These are phyloP conservation scores for Globisporangium sylvaticum DNA, from an alignment of 352 stramenopile species.

Conservation along the genomic window DNA sequence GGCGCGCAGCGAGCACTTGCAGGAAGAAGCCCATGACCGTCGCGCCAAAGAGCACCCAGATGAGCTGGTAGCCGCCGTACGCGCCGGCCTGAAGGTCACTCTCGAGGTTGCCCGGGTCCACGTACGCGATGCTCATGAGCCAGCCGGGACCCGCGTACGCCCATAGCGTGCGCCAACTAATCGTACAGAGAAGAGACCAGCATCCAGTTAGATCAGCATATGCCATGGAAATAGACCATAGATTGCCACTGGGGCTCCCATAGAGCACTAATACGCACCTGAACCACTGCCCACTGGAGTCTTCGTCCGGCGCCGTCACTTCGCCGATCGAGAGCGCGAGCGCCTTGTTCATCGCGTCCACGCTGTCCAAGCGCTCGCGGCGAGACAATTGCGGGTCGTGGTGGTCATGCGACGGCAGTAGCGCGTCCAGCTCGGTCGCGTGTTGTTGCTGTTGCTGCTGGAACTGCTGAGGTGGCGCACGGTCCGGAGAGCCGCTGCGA, in stretches of 20 bases:
- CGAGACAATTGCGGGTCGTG: neutral
- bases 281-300: conserved; percentile 24
- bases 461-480: neutral
- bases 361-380: conserved; percentile 16
- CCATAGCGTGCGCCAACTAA: conserved; percentile 74
- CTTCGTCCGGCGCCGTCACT: conserved; percentile 48
- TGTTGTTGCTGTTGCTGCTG: neutral
- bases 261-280: conserved; percentile 4
- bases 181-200: neutral
- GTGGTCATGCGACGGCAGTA: conserved; percentile 15
- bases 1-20: conserved; percentile 89
- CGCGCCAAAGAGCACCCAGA: conserved; percentile 90
- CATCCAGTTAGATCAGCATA: neutral
- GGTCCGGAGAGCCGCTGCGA: neutral
- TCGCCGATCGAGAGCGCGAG: conserved; percentile 47
- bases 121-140: conserved; percentile 94
- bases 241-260: too few relatives aligned
- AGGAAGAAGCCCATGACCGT: conserved; percentile 92
- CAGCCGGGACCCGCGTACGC: conserved; percentile 78
- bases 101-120: conserved; percentile 95
- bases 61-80: conserved; percentile 87
- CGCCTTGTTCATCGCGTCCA: conserved; percentile 56
- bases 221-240: too few relatives aligned
- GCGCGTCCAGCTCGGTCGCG: conserved; percentile 26
- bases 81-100: conserved; percentile 92